Evolutionary conservation across 169 alveolate genomes (phyloP), one percentile per base, ranked within the genome.

Genomic region (Cryptosporidium meleagridis): DNA sequence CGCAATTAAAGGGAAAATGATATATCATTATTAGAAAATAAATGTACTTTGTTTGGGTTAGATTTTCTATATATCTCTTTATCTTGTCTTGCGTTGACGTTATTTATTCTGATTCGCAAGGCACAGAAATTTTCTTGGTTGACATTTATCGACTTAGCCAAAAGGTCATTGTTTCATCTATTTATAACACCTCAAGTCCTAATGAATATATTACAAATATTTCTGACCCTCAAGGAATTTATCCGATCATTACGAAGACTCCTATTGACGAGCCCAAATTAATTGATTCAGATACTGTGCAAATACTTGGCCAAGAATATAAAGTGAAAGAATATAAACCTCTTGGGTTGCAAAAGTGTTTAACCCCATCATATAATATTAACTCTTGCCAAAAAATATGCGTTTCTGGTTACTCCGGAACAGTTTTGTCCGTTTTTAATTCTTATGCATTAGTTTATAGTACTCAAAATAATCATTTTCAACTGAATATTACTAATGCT

Each of bases 361-460:
- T 62, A 67, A 62, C 89, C 21, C 89, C 89, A 65, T 21, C 65
- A 3, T 80, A 59, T 65, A 80, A 65, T 59, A 14, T 80, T 5
- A 65, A 33, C 35, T 29, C 75, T 44, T 80, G 89, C 21, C 89
- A 80, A 65, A 18, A 59, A 80, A 62, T 80, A 41, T 80, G 89
- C 31, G 44, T 80, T 16, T 39, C 89, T 14, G 52, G 68, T 41
- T n/a, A 29, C 8, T 26, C 52, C 1, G 45, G 8, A 26, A 12
- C 75, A 39, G 33, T 23, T 26, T 26, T 80, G 51, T 39, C 73
- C 12, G 33, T 80, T 44, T 80, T 80, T 62, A 62, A 44, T 31
- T 37, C 51, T 37, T 62, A 37, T 80, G 37, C 89, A 21, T 16
- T 80, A n/a, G 89, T 80, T 26, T 80, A 61, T 31, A 80, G 16